Evolutionary conservation across 768 basidiomycete species (phyloP).

Genomic region (Lentinula sp.): DNA sequence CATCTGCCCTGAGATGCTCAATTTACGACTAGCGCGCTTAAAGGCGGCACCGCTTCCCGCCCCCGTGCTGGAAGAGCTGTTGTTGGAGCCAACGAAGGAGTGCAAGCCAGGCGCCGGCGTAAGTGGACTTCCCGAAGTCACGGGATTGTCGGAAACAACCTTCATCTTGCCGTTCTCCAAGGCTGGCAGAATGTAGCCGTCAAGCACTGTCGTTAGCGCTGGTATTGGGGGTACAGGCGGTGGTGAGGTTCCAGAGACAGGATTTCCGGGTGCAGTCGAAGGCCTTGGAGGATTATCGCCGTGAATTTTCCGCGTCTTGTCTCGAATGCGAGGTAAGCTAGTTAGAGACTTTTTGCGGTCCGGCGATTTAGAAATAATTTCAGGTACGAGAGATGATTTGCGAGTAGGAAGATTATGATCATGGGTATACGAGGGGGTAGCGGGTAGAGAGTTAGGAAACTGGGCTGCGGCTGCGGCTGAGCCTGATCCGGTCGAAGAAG

Average conservation of each 20-base stretch:
- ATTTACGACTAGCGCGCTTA: constrained; percentile 51
- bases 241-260: background rate
- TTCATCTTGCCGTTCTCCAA: background rate
- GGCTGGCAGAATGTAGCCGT: background rate
- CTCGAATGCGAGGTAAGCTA: constrained; percentile 1
- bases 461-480: constrained; percentile 9
- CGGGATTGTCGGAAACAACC: background rate
- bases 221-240: constrained; percentile 8
- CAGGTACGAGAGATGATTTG: constrained; percentile 19
- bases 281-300: constrained; percentile 4
- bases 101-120: background rate
- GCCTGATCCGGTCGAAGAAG: constrained; percentile 13
- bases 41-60: constrained; percentile 18
- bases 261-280: constrained; percentile 7
- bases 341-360: constrained; percentile 15
- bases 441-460: constrained; percentile 5
- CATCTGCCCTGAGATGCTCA: constrained; percentile 61
- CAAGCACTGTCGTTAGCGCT: background rate
- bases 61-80: constrained; percentile 15
- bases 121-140: background rate
- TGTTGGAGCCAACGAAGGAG: constrained; percentile 3
- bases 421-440: constrained; percentile 13
- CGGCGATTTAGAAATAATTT: constrained; percentile 9
- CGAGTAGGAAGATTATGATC: constrained; percentile 17
- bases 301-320: background rate